Evolutionary conservation across 306 rosid species (phyloP).

Genomic region (Vigna nakashimae): DNA sequence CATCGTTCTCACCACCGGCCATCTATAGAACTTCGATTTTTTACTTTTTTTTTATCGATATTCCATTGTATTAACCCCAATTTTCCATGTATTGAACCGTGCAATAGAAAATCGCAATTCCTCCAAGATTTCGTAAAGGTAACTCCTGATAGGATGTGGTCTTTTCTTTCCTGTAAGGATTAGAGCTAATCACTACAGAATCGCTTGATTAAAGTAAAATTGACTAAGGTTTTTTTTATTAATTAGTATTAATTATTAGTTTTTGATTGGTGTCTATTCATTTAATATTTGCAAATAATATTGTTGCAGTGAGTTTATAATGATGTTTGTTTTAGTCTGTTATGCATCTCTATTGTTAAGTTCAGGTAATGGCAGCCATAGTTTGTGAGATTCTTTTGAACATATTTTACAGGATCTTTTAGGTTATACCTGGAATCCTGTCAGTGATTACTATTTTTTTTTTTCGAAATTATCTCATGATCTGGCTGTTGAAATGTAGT

Average conservation of each 20-base stretch:
- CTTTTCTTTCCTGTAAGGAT: slow-evolving; percentile 32
- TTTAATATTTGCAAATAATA: slow-evolving; percentile 22
- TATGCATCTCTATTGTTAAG: slow-evolving; percentile 32
- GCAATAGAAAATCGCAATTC: slow-evolving; percentile 36
- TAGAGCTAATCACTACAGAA: slow-evolving; percentile 23
- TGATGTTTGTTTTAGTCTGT: slow-evolving; percentile 21
- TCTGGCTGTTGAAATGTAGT: slow-evolving; percentile 48
- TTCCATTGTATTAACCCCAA: slow-evolving; percentile 32
- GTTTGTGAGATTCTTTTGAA: slow-evolving; percentile 22
- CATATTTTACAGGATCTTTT: slow-evolving; percentile 36
- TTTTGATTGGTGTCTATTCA: slow-evolving; percentile 17
- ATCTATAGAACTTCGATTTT: slow-evolving; percentile 15
- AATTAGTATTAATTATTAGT: background rate
- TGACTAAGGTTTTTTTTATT: slow-evolving; percentile 16
- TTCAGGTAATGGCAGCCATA: slow-evolving; percentile 16
- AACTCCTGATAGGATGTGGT: slow-evolving; percentile 41
- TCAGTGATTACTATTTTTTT: slow-evolving; percentile 24
- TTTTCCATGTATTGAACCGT: slow-evolving; percentile 20
- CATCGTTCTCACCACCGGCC: slow-evolving; percentile 32
- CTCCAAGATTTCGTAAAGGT: slow-evolving; percentile 38
- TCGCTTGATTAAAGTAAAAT: slow-evolving; percentile 39
- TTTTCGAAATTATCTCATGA: slow-evolving; percentile 21
- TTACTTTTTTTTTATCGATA: slow-evolving; percentile 19
- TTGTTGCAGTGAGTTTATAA: slow-evolving; percentile 36
- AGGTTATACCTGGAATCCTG: slow-evolving; percentile 33